Conservation (phyloP, 179 eudicot species). For the Vitellaria paradoxa region DNA sequence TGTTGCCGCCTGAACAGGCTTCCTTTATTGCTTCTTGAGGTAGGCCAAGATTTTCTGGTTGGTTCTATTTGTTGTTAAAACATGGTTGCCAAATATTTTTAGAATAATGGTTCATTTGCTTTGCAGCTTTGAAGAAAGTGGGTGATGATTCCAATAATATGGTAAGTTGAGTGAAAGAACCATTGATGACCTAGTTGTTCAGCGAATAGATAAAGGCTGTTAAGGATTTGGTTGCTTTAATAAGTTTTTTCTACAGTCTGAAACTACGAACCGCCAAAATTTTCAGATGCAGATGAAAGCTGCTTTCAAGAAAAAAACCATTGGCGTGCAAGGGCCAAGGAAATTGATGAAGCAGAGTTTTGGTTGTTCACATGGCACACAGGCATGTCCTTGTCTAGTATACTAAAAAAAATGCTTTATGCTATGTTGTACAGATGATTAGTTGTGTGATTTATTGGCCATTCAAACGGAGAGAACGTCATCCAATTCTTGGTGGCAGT, state of each 20-base stretch:
- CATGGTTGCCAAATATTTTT: background rate
- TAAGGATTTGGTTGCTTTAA: background rate
- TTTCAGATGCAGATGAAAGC: constrained; percentile 45
- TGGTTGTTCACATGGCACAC: constrained; percentile 34
- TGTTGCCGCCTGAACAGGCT: background rate
- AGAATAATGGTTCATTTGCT: background rate
- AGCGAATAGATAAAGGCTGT: background rate
- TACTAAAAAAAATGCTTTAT: background rate
- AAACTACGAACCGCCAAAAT: constrained; percentile 13
- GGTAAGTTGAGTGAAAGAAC: constrained; percentile 36
- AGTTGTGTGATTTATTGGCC: background rate
- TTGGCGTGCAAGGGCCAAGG: constrained; percentile 33
- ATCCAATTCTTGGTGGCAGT: background rate
- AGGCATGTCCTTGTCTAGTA: constrained; percentile 33
- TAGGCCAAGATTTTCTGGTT: background rate
- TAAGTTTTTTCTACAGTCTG: background rate
- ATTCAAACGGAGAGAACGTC: background rate
- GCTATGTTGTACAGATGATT: background rate
- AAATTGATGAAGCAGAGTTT: constrained; percentile 35
- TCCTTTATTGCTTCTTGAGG: background rate
- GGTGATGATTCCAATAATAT: constrained; percentile 37
- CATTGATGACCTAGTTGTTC: background rate
- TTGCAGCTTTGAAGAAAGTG: constrained; percentile 54
- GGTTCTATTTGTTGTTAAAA: background rate
- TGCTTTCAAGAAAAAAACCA: constrained; percentile 38